These are phyloP conservation scores for Gnetum montanum DNA, from an alignment of 75 land plant genomes.

Conservation along the genomic window DNA sequence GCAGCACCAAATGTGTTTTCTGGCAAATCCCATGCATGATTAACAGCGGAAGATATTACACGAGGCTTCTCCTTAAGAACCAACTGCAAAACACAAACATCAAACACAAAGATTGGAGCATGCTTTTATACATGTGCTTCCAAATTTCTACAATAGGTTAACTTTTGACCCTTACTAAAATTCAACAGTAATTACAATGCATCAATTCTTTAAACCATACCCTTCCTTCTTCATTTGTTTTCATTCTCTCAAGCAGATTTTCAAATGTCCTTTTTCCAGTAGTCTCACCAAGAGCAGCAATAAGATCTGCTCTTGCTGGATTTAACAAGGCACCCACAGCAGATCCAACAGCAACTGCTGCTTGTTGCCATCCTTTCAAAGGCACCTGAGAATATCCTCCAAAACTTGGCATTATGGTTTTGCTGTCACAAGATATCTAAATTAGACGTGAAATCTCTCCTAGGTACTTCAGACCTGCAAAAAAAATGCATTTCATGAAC, in stretches of 20 bases:
- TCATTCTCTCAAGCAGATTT: slow-evolving; percentile 65
- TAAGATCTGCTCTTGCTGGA: slow-evolving; percentile 91
- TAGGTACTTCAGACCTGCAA: too few species aligned
- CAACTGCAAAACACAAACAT: slow-evolving; percentile 45
- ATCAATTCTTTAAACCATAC: too few species aligned
- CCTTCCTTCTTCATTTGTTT: slow-evolving; percentile 68
- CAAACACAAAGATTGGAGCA: not conserved
- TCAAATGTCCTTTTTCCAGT: slow-evolving; percentile 89
- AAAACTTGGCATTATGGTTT: not conserved
- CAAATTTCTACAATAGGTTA: too few species aligned
- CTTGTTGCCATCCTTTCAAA: slow-evolving; percentile 79
- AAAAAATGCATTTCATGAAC: too few species aligned
- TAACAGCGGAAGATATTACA: slow-evolving; percentile 58
- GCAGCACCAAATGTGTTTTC: slow-evolving; percentile 87
- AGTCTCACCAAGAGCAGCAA: slow-evolving; percentile 93
- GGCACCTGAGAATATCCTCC: slow-evolving; percentile 29
- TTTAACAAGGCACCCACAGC: slow-evolving; percentile 81
- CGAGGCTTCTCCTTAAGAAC: slow-evolving; percentile 72
- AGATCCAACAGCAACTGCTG: slow-evolving; percentile 83
- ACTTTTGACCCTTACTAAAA: too few species aligned
- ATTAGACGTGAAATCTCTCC: too few species aligned
- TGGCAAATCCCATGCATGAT: slow-evolving; percentile 90
- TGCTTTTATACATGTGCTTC: too few species aligned
- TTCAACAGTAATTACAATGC: too few species aligned
- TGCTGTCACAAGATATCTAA: too few species aligned